A percentile compares a stretch with the other conserved stretches of the same genome.
phyloP scores from a whole-genome alignment of 345 rosid genomes.

The Clausena lansium region DNA sequence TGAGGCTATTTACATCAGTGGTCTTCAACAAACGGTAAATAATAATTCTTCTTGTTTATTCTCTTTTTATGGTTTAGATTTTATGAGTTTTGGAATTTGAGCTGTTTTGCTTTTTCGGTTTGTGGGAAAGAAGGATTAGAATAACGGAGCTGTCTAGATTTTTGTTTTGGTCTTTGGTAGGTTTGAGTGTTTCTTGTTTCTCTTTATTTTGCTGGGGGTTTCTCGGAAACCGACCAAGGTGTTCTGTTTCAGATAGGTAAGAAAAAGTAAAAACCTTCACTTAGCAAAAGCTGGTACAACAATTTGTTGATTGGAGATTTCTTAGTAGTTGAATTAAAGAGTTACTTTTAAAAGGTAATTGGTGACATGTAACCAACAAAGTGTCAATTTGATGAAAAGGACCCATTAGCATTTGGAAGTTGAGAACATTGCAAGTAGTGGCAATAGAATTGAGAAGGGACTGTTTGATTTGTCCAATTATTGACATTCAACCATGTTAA shows the following conservation, averaged over 20 bases:
- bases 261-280: neutral
- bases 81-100: neutral
- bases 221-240: neutral
- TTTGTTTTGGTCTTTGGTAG: no score
- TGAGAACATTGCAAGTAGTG: neutral
- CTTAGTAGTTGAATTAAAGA: neutral
- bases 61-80: neutral
- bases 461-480: neutral
- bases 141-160: neutral
- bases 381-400: neutral
- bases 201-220: neutral
- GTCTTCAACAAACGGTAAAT: conserved; percentile 57
- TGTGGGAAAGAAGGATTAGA: neutral
- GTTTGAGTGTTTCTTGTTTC: neutral
- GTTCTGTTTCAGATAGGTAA: no score
- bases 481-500: neutral
- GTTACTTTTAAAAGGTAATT: neutral
- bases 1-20: conserved; percentile 49
- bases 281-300: neutral
- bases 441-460: neutral
- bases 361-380: neutral
- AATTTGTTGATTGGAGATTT: neutral
- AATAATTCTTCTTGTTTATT: neutral
- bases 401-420: neutral
- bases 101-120: neutral